Percentiles rank a stretch among this genome's conserved stretches.
Evolutionary conservation across 2,329 filamentous ascomycete genomes (phyloP).

Genomic region (Fusarium clavum): DNA sequence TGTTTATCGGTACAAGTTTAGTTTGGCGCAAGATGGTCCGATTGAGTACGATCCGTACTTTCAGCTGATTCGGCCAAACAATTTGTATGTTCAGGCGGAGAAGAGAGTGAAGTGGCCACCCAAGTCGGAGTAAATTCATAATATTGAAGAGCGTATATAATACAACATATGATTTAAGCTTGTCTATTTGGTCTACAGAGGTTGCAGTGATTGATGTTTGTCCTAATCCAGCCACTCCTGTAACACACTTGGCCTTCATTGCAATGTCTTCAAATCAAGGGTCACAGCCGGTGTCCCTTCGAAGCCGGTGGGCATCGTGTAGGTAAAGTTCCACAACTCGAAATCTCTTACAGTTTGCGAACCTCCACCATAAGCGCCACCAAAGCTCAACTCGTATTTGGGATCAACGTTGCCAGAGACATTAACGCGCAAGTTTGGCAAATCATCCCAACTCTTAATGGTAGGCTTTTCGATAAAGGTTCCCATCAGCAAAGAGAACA

Average conservation of each 20-base stretch:
- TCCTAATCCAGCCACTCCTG: not conserved
- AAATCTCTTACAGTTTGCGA: slow-evolving; percentile 52
- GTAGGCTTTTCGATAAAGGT: slow-evolving; percentile 59
- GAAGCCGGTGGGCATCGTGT: slow-evolving; percentile 51
- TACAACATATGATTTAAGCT: not conserved
- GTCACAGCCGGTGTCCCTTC: slow-evolving; percentile 9
- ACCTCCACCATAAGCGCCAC: slow-evolving; percentile 43
- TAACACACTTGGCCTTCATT: not conserved
- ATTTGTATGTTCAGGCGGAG: slow-evolving; percentile 64
- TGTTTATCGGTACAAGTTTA: slow-evolving; percentile 68
- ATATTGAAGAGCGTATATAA: not conserved
- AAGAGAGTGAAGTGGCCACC: slow-evolving; percentile 38
- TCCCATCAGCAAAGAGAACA: slow-evolving; percentile 64
- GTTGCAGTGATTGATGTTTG: too few species aligned
- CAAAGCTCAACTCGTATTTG: slow-evolving; percentile 56
- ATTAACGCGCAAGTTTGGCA: slow-evolving; percentile 60
- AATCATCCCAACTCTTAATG: slow-evolving; percentile 59
- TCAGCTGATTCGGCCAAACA: slow-evolving; percentile 66
- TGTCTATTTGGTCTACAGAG: not conserved
- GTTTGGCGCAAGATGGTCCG: slow-evolving; percentile 58
- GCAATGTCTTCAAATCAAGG: slow-evolving; percentile 9
- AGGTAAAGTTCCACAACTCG: slow-evolving; percentile 61
- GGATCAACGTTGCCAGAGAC: slow-evolving; percentile 59
- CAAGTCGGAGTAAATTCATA: not conserved
- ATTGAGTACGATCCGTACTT: slow-evolving; percentile 71